Percentiles rank a stretch among this genome's conserved stretches.
These are phyloP conservation scores for Penicillium chermesinum DNA, from an alignment of 495 filamentous ascomycete genomes.

Conservation along the genomic window DNA sequence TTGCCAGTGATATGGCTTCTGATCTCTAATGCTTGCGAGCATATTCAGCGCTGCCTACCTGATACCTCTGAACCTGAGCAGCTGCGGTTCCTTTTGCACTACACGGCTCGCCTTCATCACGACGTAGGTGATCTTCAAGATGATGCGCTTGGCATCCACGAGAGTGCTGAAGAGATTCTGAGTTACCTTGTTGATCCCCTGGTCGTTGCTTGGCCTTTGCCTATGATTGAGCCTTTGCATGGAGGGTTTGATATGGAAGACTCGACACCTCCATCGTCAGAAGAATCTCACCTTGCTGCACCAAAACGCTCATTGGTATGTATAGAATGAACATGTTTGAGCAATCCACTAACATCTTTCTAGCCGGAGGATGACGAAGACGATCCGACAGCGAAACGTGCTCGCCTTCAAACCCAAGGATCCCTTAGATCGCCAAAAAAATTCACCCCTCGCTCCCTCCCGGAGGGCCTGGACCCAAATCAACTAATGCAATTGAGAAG, in stretches of 20 bases:
- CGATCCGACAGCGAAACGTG: conserved; percentile 28
- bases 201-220: conserved; percentile 35
- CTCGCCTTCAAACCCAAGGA: conserved; percentile 22
- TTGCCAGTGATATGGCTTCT: conserved; percentile 50
- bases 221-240: conserved; percentile 37
- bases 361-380: conserved; percentile 26
- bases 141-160: conserved; percentile 39
- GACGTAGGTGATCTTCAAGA: conserved; percentile 46
- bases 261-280: conserved; percentile 16
- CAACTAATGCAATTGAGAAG: conserved; percentile 32
- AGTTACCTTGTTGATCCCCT: conserved; percentile 34
- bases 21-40: conserved; percentile 51
- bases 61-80: conserved; percentile 33
- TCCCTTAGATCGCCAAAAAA: not conserved
- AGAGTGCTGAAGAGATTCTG: conserved; percentile 43
- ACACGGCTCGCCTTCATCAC: conserved; percentile 35
- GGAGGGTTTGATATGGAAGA: conserved; percentile 22
- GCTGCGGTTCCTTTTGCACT: conserved; percentile 35
- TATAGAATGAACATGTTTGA: not conserved
- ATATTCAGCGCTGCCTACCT: conserved; percentile 50
- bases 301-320: conserved; percentile 38
- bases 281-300: conserved; percentile 4
- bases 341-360: conserved; percentile 5
- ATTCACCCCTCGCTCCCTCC: not conserved
- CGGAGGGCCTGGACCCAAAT: not conserved